Evolutionary conservation across 371 early-diverging fungal genomes (phyloP).

Genomic region (Enteropsectra breve): DNA sequence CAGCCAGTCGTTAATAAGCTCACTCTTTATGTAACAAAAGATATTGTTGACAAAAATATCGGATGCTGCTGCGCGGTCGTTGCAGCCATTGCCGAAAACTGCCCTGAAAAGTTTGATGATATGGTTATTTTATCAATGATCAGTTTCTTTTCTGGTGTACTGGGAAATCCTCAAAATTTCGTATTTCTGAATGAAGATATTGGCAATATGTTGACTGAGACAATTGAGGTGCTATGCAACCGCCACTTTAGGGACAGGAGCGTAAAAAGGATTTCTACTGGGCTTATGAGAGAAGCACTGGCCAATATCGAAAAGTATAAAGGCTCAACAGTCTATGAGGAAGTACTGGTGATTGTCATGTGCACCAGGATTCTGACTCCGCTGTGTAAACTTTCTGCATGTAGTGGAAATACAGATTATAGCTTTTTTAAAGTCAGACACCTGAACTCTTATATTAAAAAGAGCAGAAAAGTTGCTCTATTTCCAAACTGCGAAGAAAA

Average conservation of each 20-base stretch:
- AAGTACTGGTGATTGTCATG: constrained; percentile 1
- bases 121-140: constrained; percentile 27
- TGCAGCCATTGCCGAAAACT: constrained; percentile 4
- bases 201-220: constrained; percentile 20
- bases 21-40: constrained; percentile 33
- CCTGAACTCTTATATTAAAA: not conserved
- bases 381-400: not conserved
- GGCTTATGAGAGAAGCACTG: constrained; percentile 7
- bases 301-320: constrained; percentile 9
- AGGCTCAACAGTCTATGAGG: constrained; percentile 17
- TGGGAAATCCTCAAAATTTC: constrained; percentile 28
- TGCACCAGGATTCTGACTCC: not conserved
- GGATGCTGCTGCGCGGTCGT: constrained; percentile 37
- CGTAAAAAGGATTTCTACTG: not conserved
- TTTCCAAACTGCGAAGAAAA: no score
- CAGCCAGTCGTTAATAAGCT: constrained; percentile 33
- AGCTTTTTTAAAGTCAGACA: not conserved
- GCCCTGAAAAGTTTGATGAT: constrained; percentile 21
- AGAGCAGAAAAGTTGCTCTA: not conserved
- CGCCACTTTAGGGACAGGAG: not conserved
- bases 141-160: constrained; percentile 26
- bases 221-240: constrained; percentile 8
- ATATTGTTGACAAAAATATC: constrained; percentile 50
- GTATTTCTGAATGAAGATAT: constrained; percentile 22
- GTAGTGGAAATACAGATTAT: not conserved